phyloP scores from a whole-genome alignment of 208 protist species.

The Herpetomonas samuelpessoai region DNA sequence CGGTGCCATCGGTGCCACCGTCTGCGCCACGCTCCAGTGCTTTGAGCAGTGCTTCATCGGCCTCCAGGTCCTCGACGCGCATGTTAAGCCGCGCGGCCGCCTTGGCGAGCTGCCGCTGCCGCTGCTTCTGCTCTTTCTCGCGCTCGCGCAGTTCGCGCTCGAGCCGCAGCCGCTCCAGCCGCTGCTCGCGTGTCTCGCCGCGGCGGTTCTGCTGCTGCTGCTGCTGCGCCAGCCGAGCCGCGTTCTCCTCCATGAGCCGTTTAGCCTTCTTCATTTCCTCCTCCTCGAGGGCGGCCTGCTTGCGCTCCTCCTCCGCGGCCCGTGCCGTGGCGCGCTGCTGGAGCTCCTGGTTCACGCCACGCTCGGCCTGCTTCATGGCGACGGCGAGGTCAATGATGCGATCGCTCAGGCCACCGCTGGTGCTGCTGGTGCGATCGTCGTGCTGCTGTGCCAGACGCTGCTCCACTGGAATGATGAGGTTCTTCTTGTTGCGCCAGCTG shows the following conservation, averaged over 20 bases:
- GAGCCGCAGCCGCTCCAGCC: conserved; percentile 57
- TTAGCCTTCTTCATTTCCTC: conserved; percentile 56
- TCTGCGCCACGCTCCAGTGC: conserved; percentile 31
- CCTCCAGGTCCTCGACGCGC: conserved; percentile 65
- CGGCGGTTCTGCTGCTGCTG: conserved; percentile 19
- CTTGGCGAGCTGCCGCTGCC: conserved; percentile 51
- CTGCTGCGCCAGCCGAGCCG: conserved; percentile 22
- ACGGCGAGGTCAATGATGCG: conserved; percentile 59
- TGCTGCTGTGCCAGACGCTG: conserved; percentile 63
- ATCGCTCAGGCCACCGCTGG: conserved; percentile 37
- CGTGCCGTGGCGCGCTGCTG: conserved; percentile 34
- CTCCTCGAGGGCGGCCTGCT: conserved; percentile 59
- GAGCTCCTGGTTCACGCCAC: conserved; percentile 53
- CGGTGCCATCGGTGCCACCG: background rate
- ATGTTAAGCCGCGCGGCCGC: conserved; percentile 63
- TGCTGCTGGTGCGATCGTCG: conserved; percentile 17
- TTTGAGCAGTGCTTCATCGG: conserved; percentile 55
- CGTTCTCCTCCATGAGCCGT: conserved; percentile 58
- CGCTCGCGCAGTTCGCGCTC: conserved; percentile 72
- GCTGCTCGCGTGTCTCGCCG: conserved; percentile 67
- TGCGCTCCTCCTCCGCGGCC: conserved; percentile 57
- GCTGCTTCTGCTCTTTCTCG: conserved; percentile 54
- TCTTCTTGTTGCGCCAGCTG: conserved; percentile 83
- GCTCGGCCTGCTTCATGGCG: conserved; percentile 55
- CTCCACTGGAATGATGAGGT: conserved; percentile 74